These are phyloP conservation scores for Porogramme epimiltina DNA, from an alignment of 1,284 basidiomycete genomes.

Conservation along the genomic window DNA sequence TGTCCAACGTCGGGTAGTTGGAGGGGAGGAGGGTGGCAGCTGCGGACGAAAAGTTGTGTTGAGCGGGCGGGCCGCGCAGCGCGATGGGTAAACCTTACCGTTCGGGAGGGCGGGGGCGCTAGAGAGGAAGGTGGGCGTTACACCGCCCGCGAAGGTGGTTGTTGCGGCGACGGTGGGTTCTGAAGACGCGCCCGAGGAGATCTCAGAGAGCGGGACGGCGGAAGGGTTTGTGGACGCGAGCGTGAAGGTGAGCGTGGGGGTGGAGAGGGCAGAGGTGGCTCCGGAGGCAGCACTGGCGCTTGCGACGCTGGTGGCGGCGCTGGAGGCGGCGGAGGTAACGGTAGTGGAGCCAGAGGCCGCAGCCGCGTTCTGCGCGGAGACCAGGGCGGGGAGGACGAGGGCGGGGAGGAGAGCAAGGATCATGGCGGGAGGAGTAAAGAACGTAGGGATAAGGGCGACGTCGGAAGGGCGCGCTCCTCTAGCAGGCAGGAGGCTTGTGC, in stretches of 20 bases:
- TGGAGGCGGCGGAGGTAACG: slow-evolving; percentile 2
- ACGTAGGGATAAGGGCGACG: slow-evolving; percentile 11
- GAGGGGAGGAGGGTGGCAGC: slow-evolving; percentile 42
- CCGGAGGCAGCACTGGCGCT: slow-evolving; percentile 8
- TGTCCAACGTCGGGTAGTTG: slow-evolving; percentile 75
- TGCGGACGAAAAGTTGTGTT: slow-evolving; percentile 22
- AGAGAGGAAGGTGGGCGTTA: slow-evolving; percentile 44
- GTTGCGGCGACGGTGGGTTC: slow-evolving; percentile 42
- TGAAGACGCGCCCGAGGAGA: slow-evolving; percentile 40
- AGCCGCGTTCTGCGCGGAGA: slow-evolving; percentile 26
- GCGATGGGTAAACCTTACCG: slow-evolving; percentile 32
- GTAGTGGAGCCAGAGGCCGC: slow-evolving; percentile 9
- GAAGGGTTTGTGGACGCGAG: slow-evolving; percentile 60
- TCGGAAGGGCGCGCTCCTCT: neutral
- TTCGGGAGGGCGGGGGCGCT: slow-evolving; percentile 55
- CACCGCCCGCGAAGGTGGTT: slow-evolving; percentile 42
- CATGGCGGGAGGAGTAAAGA: slow-evolving; percentile 35
- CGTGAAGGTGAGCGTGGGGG: slow-evolving; percentile 36
- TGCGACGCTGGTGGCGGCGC: slow-evolving; percentile 17
- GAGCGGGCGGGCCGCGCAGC: no score
- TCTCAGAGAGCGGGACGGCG: slow-evolving; percentile 52
- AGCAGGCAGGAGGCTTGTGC: no score
- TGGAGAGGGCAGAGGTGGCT: slow-evolving; percentile 10
- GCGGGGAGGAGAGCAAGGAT: slow-evolving; percentile 34
- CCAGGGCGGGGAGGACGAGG: slow-evolving; percentile 34